Conservation (phyloP, 2,329 filamentous ascomycete species). For the Phyllosticta citriasiana region DNA sequence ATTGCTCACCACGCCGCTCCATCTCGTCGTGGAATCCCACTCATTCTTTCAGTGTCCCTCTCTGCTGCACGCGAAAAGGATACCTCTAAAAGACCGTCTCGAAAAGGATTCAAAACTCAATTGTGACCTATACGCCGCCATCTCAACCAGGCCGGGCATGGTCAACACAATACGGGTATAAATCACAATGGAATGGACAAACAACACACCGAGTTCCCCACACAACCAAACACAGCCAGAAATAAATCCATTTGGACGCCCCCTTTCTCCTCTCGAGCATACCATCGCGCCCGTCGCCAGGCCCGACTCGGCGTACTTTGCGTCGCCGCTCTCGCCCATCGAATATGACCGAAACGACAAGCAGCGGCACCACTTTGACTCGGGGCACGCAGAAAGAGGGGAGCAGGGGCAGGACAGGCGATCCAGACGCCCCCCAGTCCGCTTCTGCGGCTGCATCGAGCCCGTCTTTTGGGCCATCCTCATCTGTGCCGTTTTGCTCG, state of each 20-base stretch:
- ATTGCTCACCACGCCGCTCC: background rate
- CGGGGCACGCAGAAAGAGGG: background rate
- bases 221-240: background rate
- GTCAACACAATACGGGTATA: background rate
- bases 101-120: background rate
- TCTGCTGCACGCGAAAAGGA: too few relatives aligned
- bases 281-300: background rate
- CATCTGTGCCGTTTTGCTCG: background rate
- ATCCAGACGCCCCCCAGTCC: background rate
- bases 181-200: too few relatives aligned
- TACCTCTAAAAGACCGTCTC: too few relatives aligned
- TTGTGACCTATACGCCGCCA: background rate
- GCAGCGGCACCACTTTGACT: background rate
- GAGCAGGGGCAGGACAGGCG: background rate
- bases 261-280: background rate
- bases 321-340: background rate
- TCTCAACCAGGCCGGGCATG: background rate
- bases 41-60: too few relatives aligned
- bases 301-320: background rate
- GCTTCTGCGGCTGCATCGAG: background rate
- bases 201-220: background rate
- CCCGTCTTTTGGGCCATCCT: conserved; percentile 4
- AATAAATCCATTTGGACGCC: background rate
- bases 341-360: background rate
- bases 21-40: background rate